phyloP scores from a whole-genome alignment of 2,329 filamentous ascomycete genomes.

The Penicillium verrucosum region DNA sequence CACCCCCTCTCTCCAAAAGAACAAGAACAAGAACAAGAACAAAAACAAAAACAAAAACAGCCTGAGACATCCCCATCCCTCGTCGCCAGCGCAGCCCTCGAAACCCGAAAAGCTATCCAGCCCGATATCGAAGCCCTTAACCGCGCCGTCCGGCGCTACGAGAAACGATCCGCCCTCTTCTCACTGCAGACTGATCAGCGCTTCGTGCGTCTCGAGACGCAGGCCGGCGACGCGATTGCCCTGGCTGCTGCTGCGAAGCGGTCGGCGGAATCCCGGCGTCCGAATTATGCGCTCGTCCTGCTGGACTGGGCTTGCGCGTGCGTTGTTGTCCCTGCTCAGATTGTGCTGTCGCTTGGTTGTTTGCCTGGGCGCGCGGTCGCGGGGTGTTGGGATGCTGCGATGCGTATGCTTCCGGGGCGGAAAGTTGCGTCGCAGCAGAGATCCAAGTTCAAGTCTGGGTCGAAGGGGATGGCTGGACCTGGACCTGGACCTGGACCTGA shows the following conservation, averaged over 20 bases:
- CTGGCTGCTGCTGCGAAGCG: constrained; percentile 69
- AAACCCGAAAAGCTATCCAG: constrained; percentile 65
- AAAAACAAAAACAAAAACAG: not conserved
- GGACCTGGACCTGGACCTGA: not conserved
- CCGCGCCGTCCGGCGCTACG: constrained; percentile 82
- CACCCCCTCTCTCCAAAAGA: constrained; percentile 9
- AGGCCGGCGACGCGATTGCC: constrained; percentile 72
- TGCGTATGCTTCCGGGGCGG: constrained; percentile 3
- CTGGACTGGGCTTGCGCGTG: constrained; percentile 36
- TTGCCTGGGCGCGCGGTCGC: constrained; percentile 31
- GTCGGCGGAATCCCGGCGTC: constrained; percentile 18
- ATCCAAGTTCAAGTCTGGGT: not conserved
- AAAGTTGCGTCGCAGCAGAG: not conserved
- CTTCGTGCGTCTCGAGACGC: constrained; percentile 66
- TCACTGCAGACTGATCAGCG: constrained; percentile 73
- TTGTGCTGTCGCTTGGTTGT: constrained; percentile 27
- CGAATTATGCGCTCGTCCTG: constrained; percentile 30
- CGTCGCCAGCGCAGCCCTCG: constrained; percentile 41
- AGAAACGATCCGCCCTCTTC: constrained; percentile 78
- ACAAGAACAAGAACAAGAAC: not conserved
- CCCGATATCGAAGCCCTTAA: constrained; percentile 85
- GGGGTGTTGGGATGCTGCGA: constrained; percentile 16
- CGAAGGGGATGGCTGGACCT: constrained; percentile 24
- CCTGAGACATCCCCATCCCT: constrained; percentile 40
- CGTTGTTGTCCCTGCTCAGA: constrained; percentile 37